Evolutionary conservation across 805 yeast species (phyloP).

Genomic region (Vanderwaltozyma polyspora): DNA sequence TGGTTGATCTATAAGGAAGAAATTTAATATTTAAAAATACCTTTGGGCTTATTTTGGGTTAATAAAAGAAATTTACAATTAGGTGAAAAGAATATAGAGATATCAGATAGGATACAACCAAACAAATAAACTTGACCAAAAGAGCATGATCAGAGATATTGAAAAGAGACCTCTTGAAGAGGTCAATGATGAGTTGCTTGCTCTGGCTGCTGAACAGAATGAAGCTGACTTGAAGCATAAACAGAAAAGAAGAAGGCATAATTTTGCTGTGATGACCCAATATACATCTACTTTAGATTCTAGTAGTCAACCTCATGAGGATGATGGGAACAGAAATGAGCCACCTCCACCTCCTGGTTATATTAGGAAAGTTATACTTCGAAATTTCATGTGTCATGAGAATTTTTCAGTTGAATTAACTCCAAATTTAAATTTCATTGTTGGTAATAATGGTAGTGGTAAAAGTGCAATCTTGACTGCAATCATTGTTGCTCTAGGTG

Average conservation of each 20-base stretch:
- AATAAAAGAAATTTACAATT: no score
- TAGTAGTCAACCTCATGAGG: slow-evolving; percentile 1
- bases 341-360: slow-evolving; percentile 46
- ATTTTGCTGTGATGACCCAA: slow-evolving; percentile 23
- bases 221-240: slow-evolving; percentile 5
- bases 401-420: slow-evolving; percentile 66
- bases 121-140: no score
- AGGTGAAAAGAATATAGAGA: no score
- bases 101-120: no score
- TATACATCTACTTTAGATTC: slow-evolving; percentile 5
- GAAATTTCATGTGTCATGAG: slow-evolving; percentile 85
- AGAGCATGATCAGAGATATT: background rate
- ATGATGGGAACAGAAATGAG: slow-evolving; percentile 2
- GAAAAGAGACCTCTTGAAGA: slow-evolving; percentile 10
- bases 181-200: slow-evolving; percentile 8
- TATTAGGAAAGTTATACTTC: slow-evolving; percentile 48
- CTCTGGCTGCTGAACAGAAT: slow-evolving; percentile 9
- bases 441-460: slow-evolving; percentile 88
- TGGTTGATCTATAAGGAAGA: no score
- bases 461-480: slow-evolving; percentile 84
- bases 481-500: slow-evolving; percentile 77
- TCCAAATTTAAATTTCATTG: slow-evolving; percentile 72
- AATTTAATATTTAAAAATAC: no score
- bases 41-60: no score
- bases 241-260: slow-evolving; percentile 14